These are phyloP conservation scores for Wickerhamiella infanticola DNA, from an alignment of 1,139 yeast species.

Conservation along the genomic window DNA sequence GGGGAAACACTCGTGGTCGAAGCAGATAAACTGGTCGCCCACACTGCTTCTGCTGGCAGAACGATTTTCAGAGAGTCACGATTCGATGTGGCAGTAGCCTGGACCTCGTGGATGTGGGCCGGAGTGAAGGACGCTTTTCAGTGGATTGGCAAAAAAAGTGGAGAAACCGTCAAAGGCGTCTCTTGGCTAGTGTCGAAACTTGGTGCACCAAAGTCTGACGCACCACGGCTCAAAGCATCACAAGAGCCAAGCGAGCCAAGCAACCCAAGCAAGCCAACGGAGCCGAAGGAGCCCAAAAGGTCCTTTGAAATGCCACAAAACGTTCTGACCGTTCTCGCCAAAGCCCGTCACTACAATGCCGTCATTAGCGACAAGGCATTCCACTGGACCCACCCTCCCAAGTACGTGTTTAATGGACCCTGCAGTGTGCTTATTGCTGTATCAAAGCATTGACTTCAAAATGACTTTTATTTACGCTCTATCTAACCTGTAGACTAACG, in stretches of 20 bases:
- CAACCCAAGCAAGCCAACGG: background rate
- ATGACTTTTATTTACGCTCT: no score
- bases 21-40: conserved; percentile 1
- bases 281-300: background rate
- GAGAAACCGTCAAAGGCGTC: background rate
- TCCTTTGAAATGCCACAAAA: background rate
- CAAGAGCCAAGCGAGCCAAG: background rate
- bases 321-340: background rate
- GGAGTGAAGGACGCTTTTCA: background rate
- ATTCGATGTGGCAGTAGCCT: background rate
- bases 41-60: conserved; percentile 1
- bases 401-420: conserved; percentile 3
- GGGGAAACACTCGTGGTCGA: background rate
- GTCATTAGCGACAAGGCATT: background rate
- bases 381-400: conserved; percentile 1
- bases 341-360: background rate
- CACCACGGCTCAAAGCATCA: background rate
- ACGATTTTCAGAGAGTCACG: conserved; percentile 2
- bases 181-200: background rate
- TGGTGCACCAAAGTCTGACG: background rate
- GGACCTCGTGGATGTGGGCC: background rate
- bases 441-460: no score
- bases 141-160: background rate
- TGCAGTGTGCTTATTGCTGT: conserved; percentile 2
- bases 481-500: background rate